Evolutionary conservation across 495 filamentous ascomycete genomes (phyloP).

Genomic region (Talaromyces liani): DNA sequence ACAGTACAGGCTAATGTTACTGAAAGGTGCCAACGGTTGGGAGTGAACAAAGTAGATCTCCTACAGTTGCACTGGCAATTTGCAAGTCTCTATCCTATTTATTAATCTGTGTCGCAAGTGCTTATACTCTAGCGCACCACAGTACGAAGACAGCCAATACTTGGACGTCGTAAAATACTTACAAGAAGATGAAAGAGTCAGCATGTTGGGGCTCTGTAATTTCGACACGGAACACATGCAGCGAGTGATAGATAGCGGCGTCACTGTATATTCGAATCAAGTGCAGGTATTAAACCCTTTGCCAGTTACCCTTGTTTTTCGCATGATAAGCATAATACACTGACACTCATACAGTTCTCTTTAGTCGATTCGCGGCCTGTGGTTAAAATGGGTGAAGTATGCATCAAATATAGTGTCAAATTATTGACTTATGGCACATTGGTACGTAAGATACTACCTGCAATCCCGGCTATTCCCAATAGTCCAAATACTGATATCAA

Average conservation of each 20-base stretch:
- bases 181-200: slow-evolving; percentile 22
- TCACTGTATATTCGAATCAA: slow-evolving; percentile 30
- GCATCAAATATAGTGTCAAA: slow-evolving; percentile 29
- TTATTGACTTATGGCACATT: slow-evolving; percentile 39
- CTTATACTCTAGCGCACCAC: background rate
- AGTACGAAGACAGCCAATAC: slow-evolving; percentile 35
- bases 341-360: slow-evolving; percentile 23
- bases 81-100: slow-evolving; percentile 16
- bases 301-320: background rate
- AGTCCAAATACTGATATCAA: background rate
- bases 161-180: slow-evolving; percentile 25
- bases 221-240: slow-evolving; percentile 30
- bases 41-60: slow-evolving; percentile 27
- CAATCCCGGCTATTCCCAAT: background rate
- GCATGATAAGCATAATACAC: background rate
- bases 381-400: slow-evolving; percentile 27
- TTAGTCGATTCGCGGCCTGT: slow-evolving; percentile 28
- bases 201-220: slow-evolving; percentile 34
- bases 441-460: slow-evolving; percentile 8
- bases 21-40: slow-evolving; percentile 27
- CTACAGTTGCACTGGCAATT: slow-evolving; percentile 42
- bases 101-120: background rate
- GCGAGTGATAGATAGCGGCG: slow-evolving; percentile 24
- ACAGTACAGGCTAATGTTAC: slow-evolving; percentile 25
- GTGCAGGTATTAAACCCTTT: slow-evolving; percentile 23